A percentile compares a stretch with the other conserved stretches of the same genome.
These are phyloP conservation scores for Miamiensis avidus DNA, from an alignment of 169 alveolate species.

Conservation along the genomic window DNA sequence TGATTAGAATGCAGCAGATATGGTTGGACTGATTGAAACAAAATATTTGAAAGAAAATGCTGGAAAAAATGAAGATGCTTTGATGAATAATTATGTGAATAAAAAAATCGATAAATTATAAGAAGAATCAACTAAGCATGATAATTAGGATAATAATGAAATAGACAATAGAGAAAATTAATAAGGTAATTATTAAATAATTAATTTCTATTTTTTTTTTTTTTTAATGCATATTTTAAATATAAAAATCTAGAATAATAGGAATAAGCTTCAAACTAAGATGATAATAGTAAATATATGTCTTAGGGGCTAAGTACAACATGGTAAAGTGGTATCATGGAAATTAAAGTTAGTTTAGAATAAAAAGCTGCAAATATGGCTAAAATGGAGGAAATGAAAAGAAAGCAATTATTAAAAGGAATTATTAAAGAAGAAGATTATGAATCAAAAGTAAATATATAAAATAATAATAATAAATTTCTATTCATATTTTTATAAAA, in stretches of 20 bases:
- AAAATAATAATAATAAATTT: no score
- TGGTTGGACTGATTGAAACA: neutral
- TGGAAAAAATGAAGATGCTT: neutral
- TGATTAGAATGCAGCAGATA: neutral
- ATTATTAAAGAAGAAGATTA: neutral
- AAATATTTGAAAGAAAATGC: neutral
- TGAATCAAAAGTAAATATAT: neutral
- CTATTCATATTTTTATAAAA: no score
- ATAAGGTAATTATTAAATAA: no score
- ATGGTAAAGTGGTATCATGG: neutral
- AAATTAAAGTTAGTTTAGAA: neutral
- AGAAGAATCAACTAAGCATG: neutral
- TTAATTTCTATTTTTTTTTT: no score
- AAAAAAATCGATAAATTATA: neutral
- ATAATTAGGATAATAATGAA: neutral
- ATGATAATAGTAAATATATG: no score
- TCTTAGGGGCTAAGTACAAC: neutral
- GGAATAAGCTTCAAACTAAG: neutral
- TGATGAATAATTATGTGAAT: neutral
- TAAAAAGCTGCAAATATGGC: neutral
- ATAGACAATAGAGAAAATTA: no score
- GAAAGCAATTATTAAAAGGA: neutral
- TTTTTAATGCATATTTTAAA: no score
- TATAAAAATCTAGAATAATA: no score
- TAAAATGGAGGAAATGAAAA: neutral